These are phyloP conservation scores for Rehmannia glutinosa DNA, from an alignment of 257 asterid genomes.

Conservation along the genomic window DNA sequence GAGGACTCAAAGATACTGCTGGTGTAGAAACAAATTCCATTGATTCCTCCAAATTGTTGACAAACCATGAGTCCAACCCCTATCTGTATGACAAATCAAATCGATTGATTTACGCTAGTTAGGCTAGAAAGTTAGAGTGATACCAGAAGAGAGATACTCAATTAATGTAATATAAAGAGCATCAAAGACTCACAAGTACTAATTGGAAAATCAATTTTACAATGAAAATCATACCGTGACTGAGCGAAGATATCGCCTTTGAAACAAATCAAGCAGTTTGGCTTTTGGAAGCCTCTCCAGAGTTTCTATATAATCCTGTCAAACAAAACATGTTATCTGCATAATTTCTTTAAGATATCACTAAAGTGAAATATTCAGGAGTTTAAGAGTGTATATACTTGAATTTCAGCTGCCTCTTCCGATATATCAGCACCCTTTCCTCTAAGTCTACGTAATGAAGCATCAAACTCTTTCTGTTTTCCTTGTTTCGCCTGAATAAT, in stretches of 20 bases:
- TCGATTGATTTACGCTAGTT: not conserved
- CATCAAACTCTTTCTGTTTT: constrained; percentile 63
- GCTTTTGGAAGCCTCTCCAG: constrained; percentile 80
- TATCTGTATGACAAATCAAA: constrained; percentile 37
- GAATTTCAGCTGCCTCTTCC: constrained; percentile 81
- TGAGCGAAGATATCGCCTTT: constrained; percentile 63
- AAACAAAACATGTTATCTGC: not conserved
- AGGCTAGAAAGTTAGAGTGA: no score
- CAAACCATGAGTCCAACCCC: constrained; percentile 94
- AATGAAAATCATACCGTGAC: constrained; percentile 45
- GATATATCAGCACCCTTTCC: constrained; percentile 66
- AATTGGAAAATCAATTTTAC: not conserved
- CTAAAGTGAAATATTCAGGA: not conserved
- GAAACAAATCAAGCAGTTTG: constrained; percentile 64
- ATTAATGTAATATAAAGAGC: no score
- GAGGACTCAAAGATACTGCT: constrained; percentile 86
- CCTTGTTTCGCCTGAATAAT: constrained; percentile 68
- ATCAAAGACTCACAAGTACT: not conserved
- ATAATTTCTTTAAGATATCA: not conserved
- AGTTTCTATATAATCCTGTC: constrained; percentile 82
- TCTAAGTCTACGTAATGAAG: constrained; percentile 57
- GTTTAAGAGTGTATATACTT: constrained; percentile 32
- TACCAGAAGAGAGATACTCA: no score
- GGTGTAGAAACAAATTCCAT: constrained; percentile 84
- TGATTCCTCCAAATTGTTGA: constrained; percentile 95